Evolutionary conservation across 2,329 filamentous ascomycete species (phyloP).

Genomic region (Aspergillus ibericus): DNA sequence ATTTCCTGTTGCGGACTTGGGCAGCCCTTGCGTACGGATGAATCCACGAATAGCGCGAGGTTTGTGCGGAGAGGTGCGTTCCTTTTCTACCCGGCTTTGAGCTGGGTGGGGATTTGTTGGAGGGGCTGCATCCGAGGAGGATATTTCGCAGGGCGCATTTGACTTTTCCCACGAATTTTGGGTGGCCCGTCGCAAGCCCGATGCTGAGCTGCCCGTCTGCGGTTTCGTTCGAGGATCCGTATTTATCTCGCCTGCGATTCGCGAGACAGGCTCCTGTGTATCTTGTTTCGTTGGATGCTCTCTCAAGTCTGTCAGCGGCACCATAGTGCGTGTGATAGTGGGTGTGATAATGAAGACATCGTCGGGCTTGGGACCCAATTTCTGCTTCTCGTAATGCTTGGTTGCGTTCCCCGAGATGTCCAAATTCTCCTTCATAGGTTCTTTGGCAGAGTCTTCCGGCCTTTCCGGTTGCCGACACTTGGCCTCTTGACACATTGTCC

Average conservation of each 20-base stretch:
- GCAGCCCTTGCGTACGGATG: constrained; percentile 37
- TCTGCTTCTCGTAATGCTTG: constrained; percentile 16
- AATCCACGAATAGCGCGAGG: constrained; percentile 35
- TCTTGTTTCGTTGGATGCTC: constrained; percentile 16
- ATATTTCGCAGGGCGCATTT: constrained; percentile 20
- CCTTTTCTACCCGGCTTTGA: constrained; percentile 12
- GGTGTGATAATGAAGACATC: constrained; percentile 41
- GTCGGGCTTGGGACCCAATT: constrained; percentile 23
- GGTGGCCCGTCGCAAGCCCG: constrained; percentile 27
- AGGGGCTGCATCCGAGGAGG: constrained; percentile 23
- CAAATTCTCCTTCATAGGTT: constrained; percentile 27
- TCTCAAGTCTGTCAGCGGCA: constrained; percentile 29
- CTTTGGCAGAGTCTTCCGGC: constrained; percentile 19
- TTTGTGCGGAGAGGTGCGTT: constrained; percentile 11
- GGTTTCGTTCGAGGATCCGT: constrained; percentile 29
- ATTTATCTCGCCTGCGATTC: constrained; percentile 28
- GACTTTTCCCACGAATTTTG: constrained; percentile 26
- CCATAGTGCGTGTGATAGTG: constrained; percentile 45
- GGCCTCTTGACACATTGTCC: constrained; percentile 26
- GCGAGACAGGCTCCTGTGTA: constrained; percentile 19
- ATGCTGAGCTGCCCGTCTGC: constrained; percentile 26
- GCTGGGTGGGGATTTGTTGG: constrained; percentile 13
- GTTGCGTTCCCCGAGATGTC: constrained; percentile 11
- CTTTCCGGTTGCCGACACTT: constrained; percentile 18
- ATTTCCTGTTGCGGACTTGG: constrained; percentile 29